phyloP scores from a whole-genome alignment of 148 eudicot genomes.

The Chenopodium album region DNA sequence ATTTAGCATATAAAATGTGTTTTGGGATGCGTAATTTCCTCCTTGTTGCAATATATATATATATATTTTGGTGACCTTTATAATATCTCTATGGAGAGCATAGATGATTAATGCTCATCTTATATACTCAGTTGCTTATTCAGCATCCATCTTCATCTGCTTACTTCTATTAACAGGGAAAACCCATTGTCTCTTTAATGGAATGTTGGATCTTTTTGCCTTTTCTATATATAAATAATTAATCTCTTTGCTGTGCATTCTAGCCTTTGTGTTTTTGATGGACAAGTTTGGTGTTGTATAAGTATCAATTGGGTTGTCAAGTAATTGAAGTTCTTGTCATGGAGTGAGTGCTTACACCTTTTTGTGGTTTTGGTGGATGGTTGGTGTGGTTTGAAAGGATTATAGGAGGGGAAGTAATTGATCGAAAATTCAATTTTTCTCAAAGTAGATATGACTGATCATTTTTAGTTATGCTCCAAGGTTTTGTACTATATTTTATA shows the following conservation, averaged over 20 bases:
- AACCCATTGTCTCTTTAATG: neutral
- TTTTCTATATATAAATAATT: neutral
- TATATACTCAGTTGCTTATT: neutral
- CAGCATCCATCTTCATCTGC: neutral
- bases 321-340: neutral
- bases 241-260: neutral
- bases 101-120: neutral
- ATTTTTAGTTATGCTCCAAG: constrained; percentile 15
- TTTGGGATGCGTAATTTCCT: no score
- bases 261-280: neutral
- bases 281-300: neutral
- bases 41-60: no score
- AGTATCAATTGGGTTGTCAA: constrained; percentile 6
- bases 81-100: neutral
- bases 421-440: neutral
- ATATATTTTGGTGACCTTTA: neutral
- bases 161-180: neutral
- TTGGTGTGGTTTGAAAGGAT: neutral
- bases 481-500: constrained; percentile 15
- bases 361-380: constrained; percentile 4
- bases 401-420: neutral
- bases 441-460: neutral
- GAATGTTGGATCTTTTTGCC: neutral
- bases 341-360: neutral
- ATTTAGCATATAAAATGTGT: no score